A percentile compares a stretch with the other conserved stretches of the same genome.
phyloP scores from a whole-genome alignment of 495 filamentous ascomycete species.

The Xylaria acuta region DNA sequence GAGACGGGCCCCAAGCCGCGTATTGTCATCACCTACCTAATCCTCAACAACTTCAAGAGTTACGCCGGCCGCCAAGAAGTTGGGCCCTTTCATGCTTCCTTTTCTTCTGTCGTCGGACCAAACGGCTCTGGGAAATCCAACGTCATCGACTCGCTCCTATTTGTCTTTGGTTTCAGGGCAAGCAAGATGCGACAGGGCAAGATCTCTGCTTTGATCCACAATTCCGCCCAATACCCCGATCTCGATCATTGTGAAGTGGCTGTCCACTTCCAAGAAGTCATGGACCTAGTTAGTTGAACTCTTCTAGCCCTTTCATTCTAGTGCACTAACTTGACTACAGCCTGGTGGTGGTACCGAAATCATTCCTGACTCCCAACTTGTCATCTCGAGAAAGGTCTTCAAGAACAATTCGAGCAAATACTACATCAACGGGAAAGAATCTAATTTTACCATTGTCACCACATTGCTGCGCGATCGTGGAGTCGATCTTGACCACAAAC shows the following conservation, averaged over 20 bases:
- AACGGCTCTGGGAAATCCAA: constrained; percentile 99
- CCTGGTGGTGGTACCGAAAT: constrained; percentile 74
- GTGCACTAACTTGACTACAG: constrained; percentile 38
- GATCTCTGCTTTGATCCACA: constrained; percentile 96
- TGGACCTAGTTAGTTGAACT: constrained; percentile 65
- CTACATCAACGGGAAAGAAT: constrained; percentile 88
- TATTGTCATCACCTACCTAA: constrained; percentile 87
- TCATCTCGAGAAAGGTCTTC: constrained; percentile 92
- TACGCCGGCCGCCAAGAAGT: constrained; percentile 96
- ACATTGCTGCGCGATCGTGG: constrained; percentile 86
- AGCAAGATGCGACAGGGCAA: constrained; percentile 99
- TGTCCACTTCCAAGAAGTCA: constrained; percentile 93
- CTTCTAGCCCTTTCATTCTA: neutral
- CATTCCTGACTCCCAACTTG: constrained; percentile 79
- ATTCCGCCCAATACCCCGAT: constrained; percentile 84
- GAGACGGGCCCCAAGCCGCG: constrained; percentile 79
- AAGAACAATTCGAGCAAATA: constrained; percentile 98
- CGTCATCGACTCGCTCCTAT: constrained; percentile 96
- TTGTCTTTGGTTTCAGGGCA: constrained; percentile 97
- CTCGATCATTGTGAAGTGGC: constrained; percentile 92
- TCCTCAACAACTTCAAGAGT: constrained; percentile 96
- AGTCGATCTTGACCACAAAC: constrained; percentile 96
- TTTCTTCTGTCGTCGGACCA: constrained; percentile 97
- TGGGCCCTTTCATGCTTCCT: constrained; percentile 94
- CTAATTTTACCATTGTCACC: constrained; percentile 90